These are phyloP conservation scores for Flaveria sonorensis DNA, from an alignment of 129 eudicot genomes.

Conservation along the genomic window DNA sequence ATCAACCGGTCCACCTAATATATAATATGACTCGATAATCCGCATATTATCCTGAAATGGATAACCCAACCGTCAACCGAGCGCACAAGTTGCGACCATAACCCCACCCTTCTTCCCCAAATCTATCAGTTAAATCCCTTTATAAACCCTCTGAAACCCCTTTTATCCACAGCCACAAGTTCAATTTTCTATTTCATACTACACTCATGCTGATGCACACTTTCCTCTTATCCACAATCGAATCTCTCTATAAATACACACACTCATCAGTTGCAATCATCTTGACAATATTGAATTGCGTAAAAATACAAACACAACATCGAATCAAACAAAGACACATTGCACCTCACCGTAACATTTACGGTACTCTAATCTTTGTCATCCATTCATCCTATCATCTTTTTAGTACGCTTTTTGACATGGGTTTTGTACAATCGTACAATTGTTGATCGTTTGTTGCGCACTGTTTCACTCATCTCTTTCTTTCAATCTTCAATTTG, in stretches of 20 bases:
- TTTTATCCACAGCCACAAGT: constrained; percentile 11
- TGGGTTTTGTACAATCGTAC: no score
- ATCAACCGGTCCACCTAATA: no score
- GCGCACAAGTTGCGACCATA: constrained; percentile 24
- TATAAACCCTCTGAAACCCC: constrained; percentile 16
- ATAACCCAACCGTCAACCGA: constrained; percentile 18
- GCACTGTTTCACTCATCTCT: no score
- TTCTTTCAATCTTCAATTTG: background rate
- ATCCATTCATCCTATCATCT: background rate
- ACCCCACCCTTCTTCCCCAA: constrained; percentile 10
- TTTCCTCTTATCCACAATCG: constrained; percentile 11
- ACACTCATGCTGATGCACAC: constrained; percentile 10
- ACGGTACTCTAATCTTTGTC: background rate
- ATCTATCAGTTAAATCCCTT: constrained; percentile 6
- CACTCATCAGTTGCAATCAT: background rate
- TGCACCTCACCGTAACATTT: constrained; percentile 18
- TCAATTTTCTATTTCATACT: constrained; percentile 18
- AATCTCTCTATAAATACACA: background rate
- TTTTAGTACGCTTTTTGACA: background rate
- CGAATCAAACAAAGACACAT: constrained; percentile 21
- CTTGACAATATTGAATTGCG: background rate
- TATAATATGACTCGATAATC: no score
- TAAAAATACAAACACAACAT: background rate
- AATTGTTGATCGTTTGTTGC: no score
- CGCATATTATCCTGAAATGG: background rate